Evolutionary conservation across 257 asterid species (phyloP), one percentile per base, ranked within the genome.

Genomic region (Anisodus acutangulus): DNA sequence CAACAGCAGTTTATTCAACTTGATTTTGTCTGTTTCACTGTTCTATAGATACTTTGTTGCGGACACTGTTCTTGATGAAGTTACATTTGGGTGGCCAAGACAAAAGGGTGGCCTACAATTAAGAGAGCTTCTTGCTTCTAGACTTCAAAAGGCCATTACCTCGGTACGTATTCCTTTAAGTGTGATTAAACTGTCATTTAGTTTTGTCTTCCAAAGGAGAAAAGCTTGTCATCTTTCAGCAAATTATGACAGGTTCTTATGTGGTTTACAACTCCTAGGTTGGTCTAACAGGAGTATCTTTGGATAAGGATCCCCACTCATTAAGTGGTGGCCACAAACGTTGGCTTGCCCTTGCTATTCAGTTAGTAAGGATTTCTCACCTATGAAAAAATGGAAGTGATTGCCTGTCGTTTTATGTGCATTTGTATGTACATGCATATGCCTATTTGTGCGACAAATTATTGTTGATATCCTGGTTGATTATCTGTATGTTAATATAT

Each of bases 281-380:
- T 88, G 97, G 97, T 86, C 89, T 93, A 76, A 91, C 91, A 85
- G 97, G 93, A 87, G 90, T 93, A 83, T 67, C 97, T 16, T 85
- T 91, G 89, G 97, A 93, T 86, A 91, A 91, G 86, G 97, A 94
- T 88, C 98, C 98, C 80, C 96, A 92, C 82, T 92, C 98, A 67
- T 88, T 94, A 54, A 93, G 98, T 87, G 99, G 99, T 19, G 98
- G 98, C 85, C 92, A 93, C 91, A 96, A 96, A 90, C 97, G 98
- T 72, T 89, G 98, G 49, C 99, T 96, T 88, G 98, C 98, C 85
- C 88, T 94, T 66, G 98, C 98, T 53, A 92, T 96, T 88, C 98
- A 96, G 88, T 88, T 94, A 79, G 99, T 96, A 84, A 88, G 93
- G 79, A 79, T 80, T 78, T 74, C 85, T 89, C 85, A 53, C 64